phyloP scores from a whole-genome alignment of 2,329 filamentous ascomycete genomes.

The Neonectria sp. region DNA sequence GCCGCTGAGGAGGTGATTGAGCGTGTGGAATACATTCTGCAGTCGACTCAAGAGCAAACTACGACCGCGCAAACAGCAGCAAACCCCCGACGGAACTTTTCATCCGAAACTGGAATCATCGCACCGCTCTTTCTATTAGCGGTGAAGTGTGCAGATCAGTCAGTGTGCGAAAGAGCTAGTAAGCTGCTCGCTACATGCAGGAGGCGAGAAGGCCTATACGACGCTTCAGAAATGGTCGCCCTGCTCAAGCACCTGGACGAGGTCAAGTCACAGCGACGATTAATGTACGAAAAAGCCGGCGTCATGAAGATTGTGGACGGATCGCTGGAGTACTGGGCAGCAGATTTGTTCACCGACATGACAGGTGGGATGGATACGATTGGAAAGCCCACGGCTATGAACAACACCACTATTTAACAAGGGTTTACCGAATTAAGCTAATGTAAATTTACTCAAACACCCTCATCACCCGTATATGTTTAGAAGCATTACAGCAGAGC shows the following conservation, averaged over 20 bases:
- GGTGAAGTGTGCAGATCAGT: constrained; percentile 37
- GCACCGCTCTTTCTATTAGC: constrained; percentile 35
- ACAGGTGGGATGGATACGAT: neutral
- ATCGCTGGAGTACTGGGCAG: constrained; percentile 23
- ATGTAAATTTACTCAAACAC: no score
- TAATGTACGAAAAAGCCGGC: neutral
- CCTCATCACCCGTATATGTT: no score
- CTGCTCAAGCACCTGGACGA: constrained; percentile 19
- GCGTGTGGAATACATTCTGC: constrained; percentile 23
- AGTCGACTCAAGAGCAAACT: constrained; percentile 13
- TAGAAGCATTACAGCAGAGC: neutral
- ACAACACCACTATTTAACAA: neutral
- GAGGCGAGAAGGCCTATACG: constrained; percentile 39
- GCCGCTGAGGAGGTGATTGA: constrained; percentile 21
- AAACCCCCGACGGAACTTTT: constrained; percentile 33
- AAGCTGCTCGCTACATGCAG: constrained; percentile 26
- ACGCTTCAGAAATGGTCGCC: constrained; percentile 24
- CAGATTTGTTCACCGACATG: constrained; percentile 14
- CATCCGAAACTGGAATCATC: constrained; percentile 36
- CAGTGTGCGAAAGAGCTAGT: constrained; percentile 15
- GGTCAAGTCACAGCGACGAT: constrained; percentile 10
- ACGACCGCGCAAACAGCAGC: constrained; percentile 19
- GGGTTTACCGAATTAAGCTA: neutral
- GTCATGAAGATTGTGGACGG: neutral
- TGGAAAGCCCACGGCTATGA: neutral